Evolutionary conservation across 768 basidiomycete species (phyloP).

Genomic region (Leccinum longicurvipes): DNA sequence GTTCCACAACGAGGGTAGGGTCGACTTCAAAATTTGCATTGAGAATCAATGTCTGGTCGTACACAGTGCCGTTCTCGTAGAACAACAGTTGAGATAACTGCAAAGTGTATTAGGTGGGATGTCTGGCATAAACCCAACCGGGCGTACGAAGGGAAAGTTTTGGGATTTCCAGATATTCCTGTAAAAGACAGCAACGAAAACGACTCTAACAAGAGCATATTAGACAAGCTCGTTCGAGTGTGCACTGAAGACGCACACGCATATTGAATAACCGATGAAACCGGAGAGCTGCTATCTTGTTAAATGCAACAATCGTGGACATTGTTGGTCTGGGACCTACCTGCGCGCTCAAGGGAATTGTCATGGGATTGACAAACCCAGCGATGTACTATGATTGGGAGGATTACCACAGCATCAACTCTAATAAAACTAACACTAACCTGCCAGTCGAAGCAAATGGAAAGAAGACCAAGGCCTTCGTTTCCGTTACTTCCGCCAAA

Average conservation of each 20-base stretch:
- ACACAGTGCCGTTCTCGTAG: constrained; percentile 50
- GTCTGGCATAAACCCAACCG: constrained; percentile 17
- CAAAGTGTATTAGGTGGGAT: constrained; percentile 5
- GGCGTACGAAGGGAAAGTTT: constrained; percentile 53
- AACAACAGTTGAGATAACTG: constrained; percentile 48
- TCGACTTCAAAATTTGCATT: constrained; percentile 52
- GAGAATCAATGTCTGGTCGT: constrained; percentile 52
- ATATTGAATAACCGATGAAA: constrained; percentile 49
- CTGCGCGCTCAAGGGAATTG: constrained; percentile 54
- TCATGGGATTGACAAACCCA: constrained; percentile 41
- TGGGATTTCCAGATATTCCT: constrained; percentile 56
- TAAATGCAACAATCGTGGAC: neutral
- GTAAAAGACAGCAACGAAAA: constrained; percentile 37
- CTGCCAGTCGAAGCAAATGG: constrained; percentile 63
- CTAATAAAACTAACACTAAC: constrained; percentile 26
- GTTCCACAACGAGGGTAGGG: constrained; percentile 41
- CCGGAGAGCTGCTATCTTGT: constrained; percentile 34
- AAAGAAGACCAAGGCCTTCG: constrained; percentile 59
- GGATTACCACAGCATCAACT: neutral
- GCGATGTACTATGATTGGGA: constrained; percentile 20
- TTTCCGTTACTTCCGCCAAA: constrained; percentile 64
- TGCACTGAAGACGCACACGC: constrained; percentile 38
- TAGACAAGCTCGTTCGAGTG: neutral
- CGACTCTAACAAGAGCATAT: constrained; percentile 20
- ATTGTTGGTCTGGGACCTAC: constrained; percentile 5